phyloP scores from a whole-genome alignment of 148 eudicot species.

The Dysphania ambrosioides region DNA sequence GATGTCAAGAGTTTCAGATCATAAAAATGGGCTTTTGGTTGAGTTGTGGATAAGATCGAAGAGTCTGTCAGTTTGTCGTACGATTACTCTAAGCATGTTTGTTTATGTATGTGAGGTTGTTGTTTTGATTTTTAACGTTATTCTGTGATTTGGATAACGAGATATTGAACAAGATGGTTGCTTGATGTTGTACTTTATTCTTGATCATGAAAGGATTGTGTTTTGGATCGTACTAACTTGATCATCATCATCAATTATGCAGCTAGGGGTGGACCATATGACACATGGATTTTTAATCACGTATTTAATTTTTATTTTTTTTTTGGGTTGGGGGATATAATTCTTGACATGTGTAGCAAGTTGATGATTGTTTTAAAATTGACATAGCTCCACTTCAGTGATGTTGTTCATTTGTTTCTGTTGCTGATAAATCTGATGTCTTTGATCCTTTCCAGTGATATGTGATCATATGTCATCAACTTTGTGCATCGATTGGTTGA shows the following conservation, averaged over 20 bases:
- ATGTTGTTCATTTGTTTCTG: no score
- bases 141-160: constrained; percentile 17
- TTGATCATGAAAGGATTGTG: constrained; percentile 28
- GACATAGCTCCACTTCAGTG: no score
- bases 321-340: no score
- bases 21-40: neutral
- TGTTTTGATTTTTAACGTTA: neutral
- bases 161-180: neutral
- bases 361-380: no score
- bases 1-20: constrained; percentile 27
- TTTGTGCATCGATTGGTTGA: neutral
- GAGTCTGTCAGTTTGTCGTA: neutral
- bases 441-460: no score
- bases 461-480: no score
- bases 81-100: neutral
- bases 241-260: constrained; percentile 20
- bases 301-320: no score
- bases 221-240: constrained; percentile 8
- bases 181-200: neutral
- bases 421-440: no score
- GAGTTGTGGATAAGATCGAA: constrained; percentile 7
- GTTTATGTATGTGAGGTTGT: constrained; percentile 3
- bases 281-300: neutral
- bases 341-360: no score
- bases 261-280: constrained; percentile 16